Evolutionary conservation across 1,284 basidiomycete species (phyloP).

Genomic region (Albatrellus sp.): DNA sequence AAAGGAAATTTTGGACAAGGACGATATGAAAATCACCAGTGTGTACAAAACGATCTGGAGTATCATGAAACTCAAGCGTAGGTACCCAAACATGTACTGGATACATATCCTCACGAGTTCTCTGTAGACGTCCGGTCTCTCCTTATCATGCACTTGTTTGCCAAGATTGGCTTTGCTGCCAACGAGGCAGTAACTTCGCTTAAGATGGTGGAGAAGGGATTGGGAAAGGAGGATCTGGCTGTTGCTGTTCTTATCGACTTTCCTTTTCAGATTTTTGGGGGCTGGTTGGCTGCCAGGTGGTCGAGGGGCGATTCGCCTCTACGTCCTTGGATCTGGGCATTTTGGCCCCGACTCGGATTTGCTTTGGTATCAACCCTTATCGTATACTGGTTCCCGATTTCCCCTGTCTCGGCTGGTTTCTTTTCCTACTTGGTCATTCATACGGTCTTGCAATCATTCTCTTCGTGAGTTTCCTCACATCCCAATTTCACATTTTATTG

Average conservation of each 20-base stretch:
- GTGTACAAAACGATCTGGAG: conserved; percentile 94
- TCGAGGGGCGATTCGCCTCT: conserved; percentile 66
- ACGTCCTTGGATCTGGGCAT: conserved; percentile 84
- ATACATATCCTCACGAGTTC: background rate
- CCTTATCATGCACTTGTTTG: conserved; percentile 79
- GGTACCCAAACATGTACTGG: conserved; percentile 15
- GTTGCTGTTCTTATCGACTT: conserved; percentile 95
- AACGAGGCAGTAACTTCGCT: conserved; percentile 89
- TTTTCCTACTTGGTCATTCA: conserved; percentile 72
- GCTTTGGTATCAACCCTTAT: conserved; percentile 67
- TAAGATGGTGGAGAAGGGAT: conserved; percentile 95
- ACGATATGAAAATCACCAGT: conserved; percentile 82
- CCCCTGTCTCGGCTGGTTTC: conserved; percentile 67
- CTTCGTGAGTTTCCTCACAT: conserved; percentile 45
- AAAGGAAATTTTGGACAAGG: conserved; percentile 56
- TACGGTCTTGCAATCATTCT: conserved; percentile 79
- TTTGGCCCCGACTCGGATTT: conserved; percentile 78
- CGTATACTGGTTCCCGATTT: conserved; percentile 76
- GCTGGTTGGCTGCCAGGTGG: conserved; percentile 95
- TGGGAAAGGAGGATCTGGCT: conserved; percentile 91
- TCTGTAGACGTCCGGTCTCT: conserved; percentile 80
- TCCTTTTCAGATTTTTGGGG: conserved; percentile 92
- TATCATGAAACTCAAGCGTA: conserved; percentile 87
- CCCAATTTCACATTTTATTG: background rate
- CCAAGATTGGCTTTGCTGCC: conserved; percentile 93